A percentile compares a stretch with the other conserved stretches of the same genome.
Evolutionary conservation across 106 monocot genomes (phyloP).

Genomic region (Agapanthus africanus): DNA sequence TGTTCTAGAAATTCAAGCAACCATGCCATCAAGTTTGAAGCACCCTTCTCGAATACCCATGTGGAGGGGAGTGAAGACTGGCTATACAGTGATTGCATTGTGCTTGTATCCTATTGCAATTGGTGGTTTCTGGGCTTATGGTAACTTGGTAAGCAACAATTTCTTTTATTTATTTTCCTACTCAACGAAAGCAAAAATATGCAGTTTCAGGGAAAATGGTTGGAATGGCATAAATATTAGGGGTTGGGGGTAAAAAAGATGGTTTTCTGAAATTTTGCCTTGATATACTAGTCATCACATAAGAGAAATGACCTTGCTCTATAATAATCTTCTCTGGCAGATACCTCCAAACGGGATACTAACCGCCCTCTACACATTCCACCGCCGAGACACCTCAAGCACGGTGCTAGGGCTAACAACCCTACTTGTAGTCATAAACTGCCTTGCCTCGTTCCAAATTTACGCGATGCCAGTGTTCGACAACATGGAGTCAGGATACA

Average conservation of each 20-base stretch:
- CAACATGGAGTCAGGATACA: conserved; percentile 58
- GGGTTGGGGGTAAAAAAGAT: too few relatives aligned
- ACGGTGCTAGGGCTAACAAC: conserved; percentile 42
- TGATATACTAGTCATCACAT: background rate
- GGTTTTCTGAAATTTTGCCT: too few relatives aligned
- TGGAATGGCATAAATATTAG: too few relatives aligned
- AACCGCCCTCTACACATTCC: conserved; percentile 53
- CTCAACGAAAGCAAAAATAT: too few relatives aligned
- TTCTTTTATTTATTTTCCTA: background rate
- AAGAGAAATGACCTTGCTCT: too few relatives aligned
- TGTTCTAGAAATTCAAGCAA: conserved; percentile 83
- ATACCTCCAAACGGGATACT: conserved; percentile 71
- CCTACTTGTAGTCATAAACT: conserved; percentile 67
- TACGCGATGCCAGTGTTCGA: conserved; percentile 92
- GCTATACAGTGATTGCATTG: conserved; percentile 45
- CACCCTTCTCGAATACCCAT: conserved; percentile 74
- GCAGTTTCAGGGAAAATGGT: too few relatives aligned
- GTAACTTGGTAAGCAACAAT: conserved; percentile 44
- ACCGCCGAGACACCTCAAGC: conserved; percentile 40
- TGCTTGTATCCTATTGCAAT: conserved; percentile 78
- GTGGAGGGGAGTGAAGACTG: conserved; percentile 85
- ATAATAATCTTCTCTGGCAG: conserved; percentile 22
- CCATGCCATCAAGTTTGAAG: conserved; percentile 83
- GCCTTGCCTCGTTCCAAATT: conserved; percentile 74
- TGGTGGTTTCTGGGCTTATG: conserved; percentile 93